Base-by-base conservation (phyloP, 345 rosid genomes). In the Acer saccharum region DNA sequence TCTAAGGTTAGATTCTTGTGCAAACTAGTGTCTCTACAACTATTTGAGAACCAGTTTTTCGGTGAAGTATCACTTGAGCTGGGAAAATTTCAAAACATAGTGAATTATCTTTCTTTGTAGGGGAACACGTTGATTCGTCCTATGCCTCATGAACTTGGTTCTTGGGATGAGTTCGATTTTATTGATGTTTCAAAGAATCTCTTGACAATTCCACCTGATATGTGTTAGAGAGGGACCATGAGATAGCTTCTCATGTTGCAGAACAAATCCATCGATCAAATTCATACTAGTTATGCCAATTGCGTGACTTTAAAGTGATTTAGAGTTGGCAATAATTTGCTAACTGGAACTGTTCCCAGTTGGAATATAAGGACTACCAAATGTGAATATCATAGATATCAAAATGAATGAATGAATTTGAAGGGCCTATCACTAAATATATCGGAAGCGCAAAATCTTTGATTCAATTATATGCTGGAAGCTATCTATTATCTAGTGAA, bases 161-260 rank as follows among this genome's bases (percentile, higher is more conserved):
- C 94, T 0, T 86, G 90, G 83, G 78, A 97, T 4, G 46, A 91
- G 18, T 93, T 95, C 10, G 83, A 82, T 83, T 91, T 70, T 89
- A 87, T 95, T 73, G 99, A 95, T 57, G 96, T 91, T 1, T 91
- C 99, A 0, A 97, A 91, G 84, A 95, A 95, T 83, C 62, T 68
- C 8, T 48, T 95, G 76, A 85, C 89, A 0, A 98, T 98, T 58
- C 76, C 25, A 23, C 91, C 1, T 27, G 4, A 87, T 95, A 93
- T 95, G 98, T 95, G 98, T 83, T 90, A 92, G 81, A 76, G 75
- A 23, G 97, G 98, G 67, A 85, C 83, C 67, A 91, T 93, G 98
- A 86, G 0, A 73, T 65, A 7, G 73, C 85, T 95, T 57, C 89
- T 95, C 8, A 58, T 95, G 76, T 88, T 95, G 0, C 94, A 91